phyloP scores from a whole-genome alignment of 2,329 filamentous ascomycete species.

The Fusarium palustre region DNA sequence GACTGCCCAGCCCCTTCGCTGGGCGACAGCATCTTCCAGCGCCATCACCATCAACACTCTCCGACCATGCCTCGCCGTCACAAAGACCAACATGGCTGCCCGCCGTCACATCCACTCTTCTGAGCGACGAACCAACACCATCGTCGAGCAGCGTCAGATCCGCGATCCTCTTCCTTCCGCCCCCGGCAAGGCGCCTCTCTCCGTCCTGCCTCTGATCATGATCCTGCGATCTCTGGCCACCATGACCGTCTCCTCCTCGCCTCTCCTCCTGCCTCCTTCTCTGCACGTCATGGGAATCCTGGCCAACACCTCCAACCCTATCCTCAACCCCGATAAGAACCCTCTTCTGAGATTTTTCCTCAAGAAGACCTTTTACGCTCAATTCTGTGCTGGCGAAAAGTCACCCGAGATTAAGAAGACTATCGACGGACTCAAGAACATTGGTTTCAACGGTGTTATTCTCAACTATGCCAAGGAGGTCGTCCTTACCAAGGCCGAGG shows the following conservation, averaged over 20 bases:
- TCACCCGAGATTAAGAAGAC: slow-evolving; percentile 74
- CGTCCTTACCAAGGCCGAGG: slow-evolving; percentile 71
- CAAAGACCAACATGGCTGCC: slow-evolving; percentile 1
- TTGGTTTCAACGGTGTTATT: slow-evolving; percentile 87
- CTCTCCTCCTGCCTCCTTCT: slow-evolving; percentile 75
- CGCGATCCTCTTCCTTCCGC: slow-evolving; percentile 48
- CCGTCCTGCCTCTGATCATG: slow-evolving; percentile 73
- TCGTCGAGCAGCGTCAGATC: slow-evolving; percentile 49
- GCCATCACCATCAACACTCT: slow-evolving; percentile 35
- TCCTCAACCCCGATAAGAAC: slow-evolving; percentile 82
- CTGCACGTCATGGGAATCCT: slow-evolving; percentile 75
- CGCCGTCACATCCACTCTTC: slow-evolving; percentile 54
- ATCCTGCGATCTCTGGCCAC: slow-evolving; percentile 77
- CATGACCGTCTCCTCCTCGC: slow-evolving; percentile 77
- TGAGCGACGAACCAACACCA: slow-evolving; percentile 52
- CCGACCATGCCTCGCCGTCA: slow-evolving; percentile 31
- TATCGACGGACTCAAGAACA: slow-evolving; percentile 72
- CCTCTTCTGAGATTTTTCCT: slow-evolving; percentile 75
- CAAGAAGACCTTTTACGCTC: slow-evolving; percentile 87
- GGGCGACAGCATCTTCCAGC: slow-evolving; percentile 37
- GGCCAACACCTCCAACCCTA: slow-evolving; percentile 73
- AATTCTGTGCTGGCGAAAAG: slow-evolving; percentile 89
- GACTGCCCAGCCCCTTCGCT: slow-evolving; percentile 44
- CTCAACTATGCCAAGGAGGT: slow-evolving; percentile 87
- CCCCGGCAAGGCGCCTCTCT: slow-evolving; percentile 62